Evolutionary conservation across 257 asterid species (phyloP), one percentile per base, ranked within the genome.

Genomic region (Leonotis leonurus): DNA sequence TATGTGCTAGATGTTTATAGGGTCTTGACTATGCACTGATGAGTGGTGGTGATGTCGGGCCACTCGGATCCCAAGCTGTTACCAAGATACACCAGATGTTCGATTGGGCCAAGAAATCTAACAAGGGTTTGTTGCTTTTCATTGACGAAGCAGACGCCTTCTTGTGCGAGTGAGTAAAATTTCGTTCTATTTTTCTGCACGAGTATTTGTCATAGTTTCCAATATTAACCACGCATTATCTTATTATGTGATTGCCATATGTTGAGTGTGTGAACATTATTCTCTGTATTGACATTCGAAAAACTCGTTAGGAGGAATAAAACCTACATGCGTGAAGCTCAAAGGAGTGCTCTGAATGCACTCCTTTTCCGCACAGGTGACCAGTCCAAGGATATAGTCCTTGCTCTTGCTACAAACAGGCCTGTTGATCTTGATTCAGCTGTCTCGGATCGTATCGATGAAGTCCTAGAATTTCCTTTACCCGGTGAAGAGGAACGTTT

Each of bases 1-100:
- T 25, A 5, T 70, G 62, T 61, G 14, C 58, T 70, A 54, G 62
- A 33, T 8, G 7, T 10, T 8, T 44, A 40, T 53, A 92, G 98
- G 98, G 97, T 41, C 98, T 92, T 48, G 97, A 92, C 75, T 92
- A 89, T 58, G 98, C 97, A 72, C 74, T 92, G 80, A 92, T 92
- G 98, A 89, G 97, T 2, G 98, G 98, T 60, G 98, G 98, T 61
- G 98, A 92, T 75, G 96, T 92, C 24, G 98, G 96, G 1, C 98
- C 97, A 8, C 64, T 92, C 60, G 97, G 98, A 8, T 70, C 98
- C 11, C 97, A 92, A 77, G 98, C 96, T 72, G 98, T 92, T 58
- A 92, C 98, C 13, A 92, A 92, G 80, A 92, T 92, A 69, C 97
- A 92, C 82, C 96, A 89, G 75, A 56, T 92, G 70, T 92, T 92